Base-by-base conservation (phyloP, 345 rosid species). In the Euphorbia peplus region DNA sequence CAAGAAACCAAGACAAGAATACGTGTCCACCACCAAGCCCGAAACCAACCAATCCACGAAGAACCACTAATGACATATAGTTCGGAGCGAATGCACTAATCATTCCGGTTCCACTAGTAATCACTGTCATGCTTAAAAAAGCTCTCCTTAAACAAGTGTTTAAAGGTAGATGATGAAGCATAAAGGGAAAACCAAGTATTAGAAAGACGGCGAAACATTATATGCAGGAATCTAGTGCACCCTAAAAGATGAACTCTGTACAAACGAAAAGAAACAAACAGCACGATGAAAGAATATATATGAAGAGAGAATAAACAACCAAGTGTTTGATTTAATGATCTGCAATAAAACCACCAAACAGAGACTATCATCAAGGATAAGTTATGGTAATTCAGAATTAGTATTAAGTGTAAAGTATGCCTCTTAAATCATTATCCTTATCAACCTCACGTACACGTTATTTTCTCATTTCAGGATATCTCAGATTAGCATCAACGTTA, bases 1-100 rank as follows among this genome's bases (percentile, higher is more conserved):
- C 76, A 35, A 73, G 76, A 60, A 73, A 73, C 76, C 76, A 66
- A 48, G 71, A 73, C 30, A 47, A 48, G 60, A 73, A 73, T 37
- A 73, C 71, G 50, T 51, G 71, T 58, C 60, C 52, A 13, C 76
- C 76, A 35, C 76, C 76, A 18, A 73, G 62, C 30, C 76, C 76
- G 66, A 73, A 37, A 25, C 76, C 71, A 35, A 60, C 71, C 13
- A 73, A 19, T 50, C 57, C 50, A 18, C 76, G 71, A n/a, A 73
- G 76, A 59, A 73, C 15, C 60, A 60, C 14, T 30, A 73, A 52
- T 22, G 67, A 48, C 14, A 18, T 9, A 41, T 73, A 73, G 48
- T 66, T 60, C 28, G 76, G 71, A 25, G 76, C 67, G 71, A 73
- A 73, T 48, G 76, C 28, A 51, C 76, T 73, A 12, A 73, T n/a